Conservation (phyloP, 805 yeast genomes). For the Schizosaccharomyces osmophilus region DNA sequence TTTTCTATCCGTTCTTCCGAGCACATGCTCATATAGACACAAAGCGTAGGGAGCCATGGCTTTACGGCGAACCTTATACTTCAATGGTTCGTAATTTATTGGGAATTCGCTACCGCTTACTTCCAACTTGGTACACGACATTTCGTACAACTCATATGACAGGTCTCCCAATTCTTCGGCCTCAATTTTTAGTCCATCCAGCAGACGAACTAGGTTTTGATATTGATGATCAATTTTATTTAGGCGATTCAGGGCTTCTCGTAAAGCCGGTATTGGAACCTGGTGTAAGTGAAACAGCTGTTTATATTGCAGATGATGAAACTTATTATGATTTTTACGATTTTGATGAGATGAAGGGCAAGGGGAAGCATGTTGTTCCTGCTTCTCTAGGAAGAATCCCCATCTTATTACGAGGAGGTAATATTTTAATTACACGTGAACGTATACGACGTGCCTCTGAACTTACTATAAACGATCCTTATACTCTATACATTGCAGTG, state of each 20-base stretch:
- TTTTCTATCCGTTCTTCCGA: slow-evolving; percentile 89
- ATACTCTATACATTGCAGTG: slow-evolving; percentile 42
- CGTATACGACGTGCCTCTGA: slow-evolving; percentile 59
- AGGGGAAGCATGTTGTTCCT: slow-evolving; percentile 18
- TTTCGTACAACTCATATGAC: slow-evolving; percentile 36
- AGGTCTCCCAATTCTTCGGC: slow-evolving; percentile 42
- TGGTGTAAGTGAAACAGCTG: slow-evolving; percentile 17
- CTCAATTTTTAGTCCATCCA: slow-evolving; percentile 10
- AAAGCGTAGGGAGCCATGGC: slow-evolving; percentile 78
- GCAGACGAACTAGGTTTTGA: slow-evolving; percentile 22
- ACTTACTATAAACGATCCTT: slow-evolving; percentile 59
- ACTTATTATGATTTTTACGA: slow-evolving; percentile 17
- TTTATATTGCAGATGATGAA: slow-evolving; percentile 26
- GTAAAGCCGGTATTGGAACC: slow-evolving; percentile 59
- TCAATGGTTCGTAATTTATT: slow-evolving; percentile 45
- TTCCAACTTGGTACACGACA: slow-evolving; percentile 60
- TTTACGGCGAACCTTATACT: slow-evolving; percentile 52
- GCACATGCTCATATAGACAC: slow-evolving; percentile 94
- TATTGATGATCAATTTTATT: slow-evolving; percentile 61
- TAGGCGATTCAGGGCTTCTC: slow-evolving; percentile 46
- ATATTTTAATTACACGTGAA: slow-evolving; percentile 39
- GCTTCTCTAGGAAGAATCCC: slow-evolving; percentile 43
- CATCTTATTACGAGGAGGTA: slow-evolving; percentile 53
- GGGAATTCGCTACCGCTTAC: slow-evolving; percentile 42
- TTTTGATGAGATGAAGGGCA: slow-evolving; percentile 12